Percentiles rank a stretch among this genome's conserved stretches.
These are phyloP conservation scores for Trichoderma sp. DNA, from an alignment of 2,329 filamentous ascomycete genomes.

Conservation along the genomic window DNA sequence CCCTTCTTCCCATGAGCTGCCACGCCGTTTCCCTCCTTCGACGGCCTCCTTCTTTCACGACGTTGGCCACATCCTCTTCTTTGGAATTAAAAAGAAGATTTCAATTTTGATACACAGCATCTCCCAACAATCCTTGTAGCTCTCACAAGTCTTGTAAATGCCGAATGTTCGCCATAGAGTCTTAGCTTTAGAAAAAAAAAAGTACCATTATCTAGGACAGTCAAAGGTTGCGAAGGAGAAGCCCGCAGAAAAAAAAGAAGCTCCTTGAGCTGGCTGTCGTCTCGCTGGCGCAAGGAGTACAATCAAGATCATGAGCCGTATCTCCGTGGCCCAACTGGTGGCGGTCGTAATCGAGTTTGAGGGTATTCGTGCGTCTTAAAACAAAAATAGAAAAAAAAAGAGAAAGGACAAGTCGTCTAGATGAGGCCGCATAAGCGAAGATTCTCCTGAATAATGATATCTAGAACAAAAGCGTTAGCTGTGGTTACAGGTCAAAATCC, in stretches of 20 bases:
- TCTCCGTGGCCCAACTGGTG: constrained; percentile 37
- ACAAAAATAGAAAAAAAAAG: constrained; percentile 26
- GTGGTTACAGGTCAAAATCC: not conserved
- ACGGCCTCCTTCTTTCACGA: constrained; percentile 18
- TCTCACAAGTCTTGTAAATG: constrained; percentile 27
- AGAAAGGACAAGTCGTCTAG: constrained; percentile 52
- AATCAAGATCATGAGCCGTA: constrained; percentile 39
- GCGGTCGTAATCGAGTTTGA: constrained; percentile 41
- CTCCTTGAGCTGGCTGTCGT: constrained; percentile 22
- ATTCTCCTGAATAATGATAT: constrained; percentile 99
- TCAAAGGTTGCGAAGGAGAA: constrained; percentile 14
- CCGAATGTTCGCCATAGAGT: constrained; percentile 18
- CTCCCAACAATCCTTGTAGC: constrained; percentile 31
- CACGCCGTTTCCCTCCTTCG: constrained; percentile 22
- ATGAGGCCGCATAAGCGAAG: constrained; percentile 94
- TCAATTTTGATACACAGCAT: constrained; percentile 32
- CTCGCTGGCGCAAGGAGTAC: constrained; percentile 32
- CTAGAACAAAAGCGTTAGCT: constrained; percentile 52
- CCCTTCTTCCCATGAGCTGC: constrained; percentile 19
- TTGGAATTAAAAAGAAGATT: constrained; percentile 23
- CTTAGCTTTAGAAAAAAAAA: constrained; percentile 17
- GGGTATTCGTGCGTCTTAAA: constrained; percentile 42
- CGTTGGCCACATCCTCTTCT: constrained; percentile 23
- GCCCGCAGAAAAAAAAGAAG: constrained; percentile 10
- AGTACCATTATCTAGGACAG: constrained; percentile 20